Base-by-base conservation (phyloP, 1,284 basidiomycete genomes). In the Gomphus sp. region DNA sequence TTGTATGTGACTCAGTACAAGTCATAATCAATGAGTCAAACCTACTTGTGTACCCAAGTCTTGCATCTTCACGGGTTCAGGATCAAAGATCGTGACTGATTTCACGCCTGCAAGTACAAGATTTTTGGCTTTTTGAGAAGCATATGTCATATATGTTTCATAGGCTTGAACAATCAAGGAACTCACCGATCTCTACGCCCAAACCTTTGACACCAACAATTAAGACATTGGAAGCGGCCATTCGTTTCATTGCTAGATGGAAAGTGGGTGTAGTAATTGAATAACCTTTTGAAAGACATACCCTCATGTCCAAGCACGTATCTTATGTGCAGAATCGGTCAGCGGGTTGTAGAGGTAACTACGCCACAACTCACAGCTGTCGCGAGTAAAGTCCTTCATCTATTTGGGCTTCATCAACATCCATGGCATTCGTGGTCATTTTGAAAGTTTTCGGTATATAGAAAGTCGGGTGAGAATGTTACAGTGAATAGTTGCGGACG, bases 261-360 rank as follows among this genome's bases (percentile, higher is more conserved):
- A 18, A 39, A 39, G 33, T 58, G 64, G 63, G 37, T 50, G 39
- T 10, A 43, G 34, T 48, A 3, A 6, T 37, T 31, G 37, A 25
- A 5, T 48, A 18, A 31, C n/a, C 11, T 25, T 8, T 33, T 6
- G 31, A 16, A 34, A 39, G 36, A 18, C 74, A 65, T 69, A 93
- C 94, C 94, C 82, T 97, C 94, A 73, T 97, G 93, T 36, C 94
- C 94, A 22, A 98, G 84, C 14, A 98, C 94, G 72, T 98, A 98
- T 67, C 94, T 98, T 65, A 60, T 31, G 47, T 34, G 36, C 28
- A 49, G 8, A 53, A 52, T 66, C 53, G 56, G 52, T 49, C 49
- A 61, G 48, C 33, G 43, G 34, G 62, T 48, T 56, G 51, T 60
- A 53, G 54, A 37, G 31, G 58, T 52, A n/a, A 14, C 48, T 18